Evolutionary conservation across 2,329 filamentous ascomycete species (phyloP).

Genomic region (Venturia nashicola): DNA sequence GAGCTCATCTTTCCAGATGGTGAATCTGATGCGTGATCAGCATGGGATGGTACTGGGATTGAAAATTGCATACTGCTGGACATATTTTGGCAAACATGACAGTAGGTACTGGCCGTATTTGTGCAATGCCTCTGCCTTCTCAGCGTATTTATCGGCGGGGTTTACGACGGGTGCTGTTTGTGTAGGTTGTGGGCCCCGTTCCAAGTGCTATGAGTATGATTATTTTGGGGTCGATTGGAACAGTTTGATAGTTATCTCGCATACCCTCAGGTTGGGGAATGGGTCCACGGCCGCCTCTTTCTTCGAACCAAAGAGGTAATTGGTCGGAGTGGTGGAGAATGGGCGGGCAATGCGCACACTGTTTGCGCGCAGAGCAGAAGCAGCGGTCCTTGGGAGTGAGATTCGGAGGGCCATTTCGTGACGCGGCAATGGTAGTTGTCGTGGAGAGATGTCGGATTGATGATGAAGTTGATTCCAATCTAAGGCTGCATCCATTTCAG

Average conservation of each 20-base stretch:
- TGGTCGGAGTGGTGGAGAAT: background rate
- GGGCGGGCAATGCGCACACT: background rate
- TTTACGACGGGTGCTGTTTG: conserved; percentile 75
- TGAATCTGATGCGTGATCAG: conserved; percentile 47
- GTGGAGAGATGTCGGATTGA: background rate
- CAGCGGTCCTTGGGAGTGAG: conserved; percentile 25
- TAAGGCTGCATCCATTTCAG: too few relatives aligned
- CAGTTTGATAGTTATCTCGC: background rate
- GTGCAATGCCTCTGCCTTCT: conserved; percentile 79
- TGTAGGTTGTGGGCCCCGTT: conserved; percentile 32
- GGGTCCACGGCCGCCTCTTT: background rate
- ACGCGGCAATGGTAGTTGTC: background rate
- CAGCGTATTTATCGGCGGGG: conserved; percentile 82
- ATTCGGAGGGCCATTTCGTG: conserved; percentile 28
- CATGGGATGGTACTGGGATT: background rate
- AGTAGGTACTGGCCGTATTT: conserved; percentile 94
- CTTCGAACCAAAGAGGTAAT: conserved; percentile 11
- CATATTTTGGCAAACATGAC: conserved; percentile 91
- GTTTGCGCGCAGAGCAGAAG: conserved; percentile 20
- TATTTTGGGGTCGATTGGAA: background rate
- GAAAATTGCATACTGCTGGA: conserved; percentile 56
- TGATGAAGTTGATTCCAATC: background rate
- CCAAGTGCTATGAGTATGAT: conserved; percentile 34
- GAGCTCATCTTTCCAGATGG: conserved; percentile 98
- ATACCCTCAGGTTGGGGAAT: conserved; percentile 3